Percentiles rank a stretch among this genome's conserved stretches.
These are phyloP conservation scores for Trametes maxima DNA, from an alignment of 768 basidiomycete species.

Conservation along the genomic window DNA sequence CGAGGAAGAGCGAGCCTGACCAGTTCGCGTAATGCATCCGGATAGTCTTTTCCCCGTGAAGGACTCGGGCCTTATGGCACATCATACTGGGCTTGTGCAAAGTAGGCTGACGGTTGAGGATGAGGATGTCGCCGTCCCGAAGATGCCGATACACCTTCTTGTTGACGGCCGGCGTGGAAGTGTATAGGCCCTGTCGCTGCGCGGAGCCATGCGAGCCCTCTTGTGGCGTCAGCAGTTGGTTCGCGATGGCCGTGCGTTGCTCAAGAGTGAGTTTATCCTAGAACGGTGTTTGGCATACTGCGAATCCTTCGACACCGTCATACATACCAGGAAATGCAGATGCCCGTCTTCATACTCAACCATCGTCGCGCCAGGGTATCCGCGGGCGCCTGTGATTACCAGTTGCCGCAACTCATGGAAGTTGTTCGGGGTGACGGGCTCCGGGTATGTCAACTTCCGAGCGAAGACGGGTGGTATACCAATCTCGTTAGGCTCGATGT, in stretches of 20 bases:
- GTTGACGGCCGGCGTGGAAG: slow-evolving; percentile 79
- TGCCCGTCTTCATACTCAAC: slow-evolving; percentile 96
- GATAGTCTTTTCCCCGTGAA: slow-evolving; percentile 97
- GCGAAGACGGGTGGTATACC: slow-evolving; percentile 98
- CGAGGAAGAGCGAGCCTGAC: slow-evolving; percentile 45
- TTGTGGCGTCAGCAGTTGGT: slow-evolving; percentile 90
- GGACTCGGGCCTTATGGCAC: slow-evolving; percentile 90
- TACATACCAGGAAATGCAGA: slow-evolving; percentile 74
- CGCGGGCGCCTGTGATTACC: slow-evolving; percentile 88
- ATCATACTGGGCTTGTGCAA: slow-evolving; percentile 99
- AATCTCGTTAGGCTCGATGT: slow-evolving; percentile 98
- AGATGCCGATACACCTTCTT: slow-evolving; percentile 98
- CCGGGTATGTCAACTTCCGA: slow-evolving; percentile 93
- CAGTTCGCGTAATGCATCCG: slow-evolving; percentile 99
- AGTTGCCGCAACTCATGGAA: slow-evolving; percentile 84
- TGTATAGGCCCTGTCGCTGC: slow-evolving; percentile 59
- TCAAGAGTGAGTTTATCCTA: slow-evolving; percentile 87
- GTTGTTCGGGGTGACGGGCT: slow-evolving; percentile 92
- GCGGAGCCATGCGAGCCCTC: slow-evolving; percentile 60
- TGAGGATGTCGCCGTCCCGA: slow-evolving; percentile 90
- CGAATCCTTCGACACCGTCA: background rate
- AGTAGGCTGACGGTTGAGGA: slow-evolving; percentile 97
- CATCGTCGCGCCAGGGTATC: slow-evolving; percentile 91
- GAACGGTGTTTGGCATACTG: background rate
- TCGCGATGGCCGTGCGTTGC: slow-evolving; percentile 92